Base-by-base conservation (phyloP, 2,329 filamentous ascomycete genomes). In the Colletotrichum orchidophilum region DNA sequence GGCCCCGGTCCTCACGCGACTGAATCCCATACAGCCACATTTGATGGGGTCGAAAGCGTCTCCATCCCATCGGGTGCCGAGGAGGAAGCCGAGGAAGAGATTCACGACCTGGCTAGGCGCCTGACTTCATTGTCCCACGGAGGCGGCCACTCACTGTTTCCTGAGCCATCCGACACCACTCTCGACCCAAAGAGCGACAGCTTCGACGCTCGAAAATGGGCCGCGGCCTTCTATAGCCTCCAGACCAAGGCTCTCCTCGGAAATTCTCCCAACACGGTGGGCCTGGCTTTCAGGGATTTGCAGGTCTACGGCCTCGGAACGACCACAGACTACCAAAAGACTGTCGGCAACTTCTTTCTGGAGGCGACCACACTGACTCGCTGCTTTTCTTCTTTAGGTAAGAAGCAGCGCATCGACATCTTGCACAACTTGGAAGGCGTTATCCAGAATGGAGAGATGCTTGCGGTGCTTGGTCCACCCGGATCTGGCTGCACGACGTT, bases 401-500 rank as follows among this genome's bases (percentile, higher is more conserved):
- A 66, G 27, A 58, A 75, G 24, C 72, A 74, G 35, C 73, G 73
- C 52, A 83, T 86, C 71, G 83, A 88, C 63, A 89, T 89, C 71
- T 77, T 89, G 50, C 78, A 80, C 58, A 79, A 84, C 68, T 80
- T 87, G 33, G 86, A 89, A 65, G 87, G 87, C 18, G 63, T 88
- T 0, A 83, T 89, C 3, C 80, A 86, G 70, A 81, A 79, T 35
- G 88, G 88, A 18, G 88, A 90, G 80, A 87, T 90, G 84, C 80
- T 89, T 24, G 83, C 88, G 18, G 87, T 90, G 7, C 82, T 90
- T 3, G 88, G 88, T 13, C 87, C 86, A 60, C 87, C 88, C 1
- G 82, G 82, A 3, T 76, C 78, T 1, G 88, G 89, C 24, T 94
- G 91, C 74, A 90, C 90, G 8, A 93, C 92, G 0, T 90, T 93